These are phyloP conservation scores for Leishmania turanica DNA, from an alignment of 208 protist genomes.

Conservation along the genomic window DNA sequence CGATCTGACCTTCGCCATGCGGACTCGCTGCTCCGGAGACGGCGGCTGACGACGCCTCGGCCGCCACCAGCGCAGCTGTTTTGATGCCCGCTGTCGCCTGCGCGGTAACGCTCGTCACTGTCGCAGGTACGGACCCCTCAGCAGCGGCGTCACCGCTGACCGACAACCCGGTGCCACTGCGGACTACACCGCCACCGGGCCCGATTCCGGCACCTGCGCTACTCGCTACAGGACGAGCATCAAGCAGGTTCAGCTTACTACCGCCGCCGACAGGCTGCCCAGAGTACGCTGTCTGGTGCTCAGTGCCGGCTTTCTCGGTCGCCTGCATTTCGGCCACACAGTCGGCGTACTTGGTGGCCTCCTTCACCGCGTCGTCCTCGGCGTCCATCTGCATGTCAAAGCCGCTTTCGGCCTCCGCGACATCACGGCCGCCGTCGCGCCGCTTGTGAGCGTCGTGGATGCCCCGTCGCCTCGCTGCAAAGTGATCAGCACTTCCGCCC, in stretches of 20 bases:
- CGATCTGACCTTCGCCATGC: background rate
- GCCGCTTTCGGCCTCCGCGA: background rate
- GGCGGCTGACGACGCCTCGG: background rate
- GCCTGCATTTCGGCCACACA: conserved; percentile 30
- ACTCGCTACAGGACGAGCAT: background rate
- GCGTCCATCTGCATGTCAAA: conserved; percentile 55
- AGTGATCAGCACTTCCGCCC: background rate
- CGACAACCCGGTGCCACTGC: background rate
- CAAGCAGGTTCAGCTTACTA: background rate
- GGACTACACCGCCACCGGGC: background rate
- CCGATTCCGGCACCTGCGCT: background rate
- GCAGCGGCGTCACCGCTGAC: background rate
- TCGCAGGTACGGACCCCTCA: background rate
- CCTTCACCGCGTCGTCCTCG: conserved; percentile 61
- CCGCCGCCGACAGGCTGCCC: background rate
- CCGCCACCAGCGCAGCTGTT: background rate
- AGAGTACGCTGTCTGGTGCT: background rate
- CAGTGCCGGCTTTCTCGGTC: background rate
- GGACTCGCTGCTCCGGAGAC: conserved; percentile 2
- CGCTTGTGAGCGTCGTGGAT: background rate
- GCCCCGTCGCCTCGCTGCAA: background rate
- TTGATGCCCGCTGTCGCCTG: background rate
- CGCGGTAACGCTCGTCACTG: background rate
- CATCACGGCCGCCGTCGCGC: background rate
- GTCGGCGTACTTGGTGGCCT: conserved; percentile 66